Percentiles rank a stretch among this genome's conserved stretches.
phyloP scores from a whole-genome alignment of 345 rosid species.

The Bruguiera sexangula region DNA sequence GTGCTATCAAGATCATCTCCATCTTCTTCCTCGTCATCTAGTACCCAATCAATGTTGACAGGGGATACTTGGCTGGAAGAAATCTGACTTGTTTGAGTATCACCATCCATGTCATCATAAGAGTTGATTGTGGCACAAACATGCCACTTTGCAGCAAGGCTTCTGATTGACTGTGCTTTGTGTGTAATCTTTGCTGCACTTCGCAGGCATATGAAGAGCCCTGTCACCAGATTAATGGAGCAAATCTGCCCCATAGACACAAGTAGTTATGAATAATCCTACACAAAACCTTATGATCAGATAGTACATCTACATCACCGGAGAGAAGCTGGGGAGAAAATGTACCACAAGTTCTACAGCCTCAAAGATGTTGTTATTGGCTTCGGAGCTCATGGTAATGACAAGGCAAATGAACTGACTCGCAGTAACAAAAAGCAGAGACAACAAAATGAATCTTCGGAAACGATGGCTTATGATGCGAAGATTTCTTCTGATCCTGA shows the following conservation, averaged over 20 bases:
- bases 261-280: background rate
- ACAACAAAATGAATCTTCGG: constrained; percentile 58
- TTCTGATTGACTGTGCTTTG: constrained; percentile 70
- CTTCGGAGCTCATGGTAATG: constrained; percentile 48
- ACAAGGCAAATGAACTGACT: constrained; percentile 71
- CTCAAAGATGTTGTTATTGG: constrained; percentile 62
- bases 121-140: constrained; percentile 78
- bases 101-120: constrained; percentile 61
- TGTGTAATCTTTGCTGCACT: constrained; percentile 93
- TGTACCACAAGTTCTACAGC: constrained; percentile 74
- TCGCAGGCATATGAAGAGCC: constrained; percentile 80
- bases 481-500: constrained; percentile 58
- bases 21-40: constrained; percentile 67
- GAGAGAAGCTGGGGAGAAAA: background rate
- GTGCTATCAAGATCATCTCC: constrained; percentile 61
- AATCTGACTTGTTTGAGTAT: constrained; percentile 46
- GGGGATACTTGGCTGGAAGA: constrained; percentile 32
- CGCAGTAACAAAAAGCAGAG: constrained; percentile 63
- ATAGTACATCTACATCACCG: background rate
- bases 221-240: constrained; percentile 69
- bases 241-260: constrained; percentile 48
- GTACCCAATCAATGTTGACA: constrained; percentile 32
- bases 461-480: constrained; percentile 86
- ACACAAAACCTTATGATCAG: background rate
- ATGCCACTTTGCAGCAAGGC: constrained; percentile 92